These are phyloP conservation scores for Candida michaelii DNA, from an alignment of 805 yeast species.

Conservation along the genomic window DNA sequence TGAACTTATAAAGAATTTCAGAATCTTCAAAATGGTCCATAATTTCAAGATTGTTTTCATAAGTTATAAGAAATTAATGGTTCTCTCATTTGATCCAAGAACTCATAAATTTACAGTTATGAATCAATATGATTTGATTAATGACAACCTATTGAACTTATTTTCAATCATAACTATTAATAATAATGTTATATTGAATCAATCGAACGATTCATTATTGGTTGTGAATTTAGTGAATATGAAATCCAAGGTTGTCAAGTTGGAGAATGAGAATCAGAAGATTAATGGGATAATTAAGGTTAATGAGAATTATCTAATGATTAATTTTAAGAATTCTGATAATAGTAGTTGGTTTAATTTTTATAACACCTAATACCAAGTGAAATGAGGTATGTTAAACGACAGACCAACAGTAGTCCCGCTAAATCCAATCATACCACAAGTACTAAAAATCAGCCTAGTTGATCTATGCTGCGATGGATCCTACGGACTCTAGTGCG, in stretches of 20 bases:
- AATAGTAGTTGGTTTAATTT: slow-evolving; percentile 13
- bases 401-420: too few relatives aligned
- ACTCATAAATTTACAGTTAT: slow-evolving; percentile 9
- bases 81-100: slow-evolving; percentile 1
- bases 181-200: slow-evolving; percentile 13
- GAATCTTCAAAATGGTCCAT: slow-evolving; percentile 11
- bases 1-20: slow-evolving; percentile 15
- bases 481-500: too few relatives aligned
- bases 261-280: slow-evolving; percentile 12
- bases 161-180: slow-evolving; percentile 12
- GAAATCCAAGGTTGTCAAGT: slow-evolving; percentile 1
- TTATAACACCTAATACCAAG: slow-evolving; percentile 13
- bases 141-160: slow-evolving; percentile 15
- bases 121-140: slow-evolving; percentile 10
- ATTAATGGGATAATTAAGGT: slow-evolving; percentile 15
- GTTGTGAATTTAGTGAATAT: slow-evolving; percentile 12
- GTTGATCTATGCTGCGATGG: too few relatives aligned
- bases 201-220: slow-evolving; percentile 12
- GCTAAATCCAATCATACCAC: too few relatives aligned
- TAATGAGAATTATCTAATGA: slow-evolving; percentile 11
- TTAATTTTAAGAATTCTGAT: slow-evolving; percentile 13
- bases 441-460: too few relatives aligned
- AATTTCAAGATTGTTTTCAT: slow-evolving; percentile 11
- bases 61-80: slow-evolving; percentile 10
- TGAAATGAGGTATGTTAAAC: too few relatives aligned